Percentiles rank a stretch among this genome's conserved stretches.
These are phyloP conservation scores for Eucommia ulmoides DNA, from an alignment of 257 asterid genomes.

Conservation along the genomic window DNA sequence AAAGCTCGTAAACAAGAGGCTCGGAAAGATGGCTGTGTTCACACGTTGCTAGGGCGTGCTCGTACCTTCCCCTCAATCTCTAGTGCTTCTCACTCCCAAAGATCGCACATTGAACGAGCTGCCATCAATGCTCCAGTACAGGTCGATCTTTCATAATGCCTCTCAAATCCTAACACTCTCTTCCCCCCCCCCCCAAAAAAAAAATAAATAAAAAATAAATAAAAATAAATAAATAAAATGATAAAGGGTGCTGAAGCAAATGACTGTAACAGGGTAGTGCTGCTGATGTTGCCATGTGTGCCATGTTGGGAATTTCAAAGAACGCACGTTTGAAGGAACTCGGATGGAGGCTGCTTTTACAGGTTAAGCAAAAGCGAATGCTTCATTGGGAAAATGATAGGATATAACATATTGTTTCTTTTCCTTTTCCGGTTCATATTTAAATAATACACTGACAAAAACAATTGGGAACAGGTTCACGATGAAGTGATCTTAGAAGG, in stretches of 20 bases:
- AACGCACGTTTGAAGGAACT: slow-evolving; percentile 5
- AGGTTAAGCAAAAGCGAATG: too few relatives aligned
- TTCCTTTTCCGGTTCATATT: too few relatives aligned
- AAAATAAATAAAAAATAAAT: too few relatives aligned
- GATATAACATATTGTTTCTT: too few relatives aligned
- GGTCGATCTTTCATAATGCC: neutral
- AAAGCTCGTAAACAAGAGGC: slow-evolving; percentile 67
- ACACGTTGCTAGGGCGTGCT: slow-evolving; percentile 84
- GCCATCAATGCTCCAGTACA: neutral
- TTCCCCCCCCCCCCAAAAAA: neutral
- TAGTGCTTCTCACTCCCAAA: slow-evolving; percentile 42
- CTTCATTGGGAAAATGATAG: too few relatives aligned
- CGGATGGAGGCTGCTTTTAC: slow-evolving; percentile 83
- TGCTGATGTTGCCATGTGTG: neutral
- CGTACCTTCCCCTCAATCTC: slow-evolving; percentile 72
- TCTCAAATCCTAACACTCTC: neutral
- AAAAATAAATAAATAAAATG: too few relatives aligned
- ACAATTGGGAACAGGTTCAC: slow-evolving; percentile 44
- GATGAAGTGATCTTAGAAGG: slow-evolving; percentile 94
- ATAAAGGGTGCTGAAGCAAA: slow-evolving; percentile 46
- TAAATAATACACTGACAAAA: neutral
- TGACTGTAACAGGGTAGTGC: slow-evolving; percentile 3
- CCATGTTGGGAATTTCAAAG: neutral
- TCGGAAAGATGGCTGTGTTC: slow-evolving; percentile 28
- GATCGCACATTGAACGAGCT: slow-evolving; percentile 74